Evolutionary conservation across 176 grass and related monocot genomes (phyloP).

Genomic region (Carex pumila): DNA sequence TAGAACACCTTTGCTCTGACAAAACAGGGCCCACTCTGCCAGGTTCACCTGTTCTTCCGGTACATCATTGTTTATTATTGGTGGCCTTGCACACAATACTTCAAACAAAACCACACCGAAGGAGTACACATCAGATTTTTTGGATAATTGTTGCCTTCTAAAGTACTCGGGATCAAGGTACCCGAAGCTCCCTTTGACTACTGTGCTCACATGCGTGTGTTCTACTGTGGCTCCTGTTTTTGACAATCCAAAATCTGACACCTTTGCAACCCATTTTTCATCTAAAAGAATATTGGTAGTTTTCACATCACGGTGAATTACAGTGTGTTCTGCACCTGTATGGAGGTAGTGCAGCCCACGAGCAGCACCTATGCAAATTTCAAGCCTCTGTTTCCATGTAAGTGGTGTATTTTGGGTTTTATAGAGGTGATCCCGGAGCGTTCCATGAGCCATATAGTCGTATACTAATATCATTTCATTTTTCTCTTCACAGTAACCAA

Average conservation of each 20-base stretch:
- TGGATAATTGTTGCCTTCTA: conserved; percentile 31
- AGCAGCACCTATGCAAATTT: conserved; percentile 41
- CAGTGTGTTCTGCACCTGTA: conserved; percentile 18
- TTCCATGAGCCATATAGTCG: conserved; percentile 46
- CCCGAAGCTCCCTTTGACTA: conserved; percentile 38
- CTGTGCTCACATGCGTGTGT: conserved; percentile 29
- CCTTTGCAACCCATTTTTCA: conserved; percentile 37
- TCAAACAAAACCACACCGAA: conserved; percentile 48
- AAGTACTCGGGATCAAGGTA: conserved; percentile 43
- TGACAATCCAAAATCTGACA: conserved; percentile 45
- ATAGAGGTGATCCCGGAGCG: conserved; percentile 39
- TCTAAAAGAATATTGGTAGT: conserved; percentile 39
- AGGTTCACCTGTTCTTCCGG: conserved; percentile 29
- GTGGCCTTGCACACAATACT: conserved; percentile 33
- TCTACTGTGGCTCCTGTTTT: conserved; percentile 16
- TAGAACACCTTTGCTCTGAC: conserved; percentile 26
- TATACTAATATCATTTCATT: conserved; percentile 49
- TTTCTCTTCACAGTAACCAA: conserved; percentile 39
- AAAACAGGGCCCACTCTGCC: conserved; percentile 35
- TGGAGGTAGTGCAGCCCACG: conserved; percentile 37
- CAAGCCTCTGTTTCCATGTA: conserved; percentile 31
- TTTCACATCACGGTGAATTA: conserved; percentile 44
- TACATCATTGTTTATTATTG: conserved; percentile 4
- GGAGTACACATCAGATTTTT: conserved; percentile 42
- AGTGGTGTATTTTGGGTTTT: conserved; percentile 29